Conservation (phyloP, 441 rosid species). For the Biscutella laevigata region DNA sequence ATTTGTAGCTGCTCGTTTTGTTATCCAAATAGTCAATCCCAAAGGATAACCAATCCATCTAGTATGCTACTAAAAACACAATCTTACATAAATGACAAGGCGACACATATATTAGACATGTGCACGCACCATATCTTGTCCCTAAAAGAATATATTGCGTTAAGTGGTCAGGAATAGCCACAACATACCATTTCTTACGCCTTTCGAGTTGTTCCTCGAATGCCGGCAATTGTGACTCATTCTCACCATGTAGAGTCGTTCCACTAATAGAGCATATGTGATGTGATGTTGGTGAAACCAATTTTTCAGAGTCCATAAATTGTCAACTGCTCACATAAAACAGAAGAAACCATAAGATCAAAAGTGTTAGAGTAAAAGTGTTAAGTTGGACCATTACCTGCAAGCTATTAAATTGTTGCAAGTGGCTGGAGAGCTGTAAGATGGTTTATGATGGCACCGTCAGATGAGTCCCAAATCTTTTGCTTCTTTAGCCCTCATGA, state of each 20-base stretch:
- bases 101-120: constrained; percentile 19
- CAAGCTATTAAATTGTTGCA: constrained; percentile 34
- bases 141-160: constrained; percentile 99
- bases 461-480: constrained; percentile 84
- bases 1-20: neutral
- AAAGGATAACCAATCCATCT: constrained; percentile 3
- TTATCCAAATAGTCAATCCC: constrained; percentile 15
- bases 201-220: constrained; percentile 68
- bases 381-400: too few relatives aligned
- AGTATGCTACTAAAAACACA: constrained; percentile 10
- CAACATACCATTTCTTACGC: constrained; percentile 95
- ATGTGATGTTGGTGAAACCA: constrained; percentile 98
- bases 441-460: constrained; percentile 76
- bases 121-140: constrained; percentile 89
- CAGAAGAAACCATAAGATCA: constrained; percentile 14
- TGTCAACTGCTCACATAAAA: constrained; percentile 65
- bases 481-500: constrained; percentile 95
- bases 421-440: constrained; percentile 79
- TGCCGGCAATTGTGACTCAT: constrained; percentile 52
- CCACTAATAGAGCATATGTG: constrained; percentile 63
- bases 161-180: constrained; percentile 98
- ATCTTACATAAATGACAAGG: neutral
- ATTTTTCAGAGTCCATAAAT: constrained; percentile 98
- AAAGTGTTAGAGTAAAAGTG: neutral
- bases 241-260: constrained; percentile 78